Conservation (phyloP, 805 yeast genomes). For the Metschnikowia peoriensis region DNA sequence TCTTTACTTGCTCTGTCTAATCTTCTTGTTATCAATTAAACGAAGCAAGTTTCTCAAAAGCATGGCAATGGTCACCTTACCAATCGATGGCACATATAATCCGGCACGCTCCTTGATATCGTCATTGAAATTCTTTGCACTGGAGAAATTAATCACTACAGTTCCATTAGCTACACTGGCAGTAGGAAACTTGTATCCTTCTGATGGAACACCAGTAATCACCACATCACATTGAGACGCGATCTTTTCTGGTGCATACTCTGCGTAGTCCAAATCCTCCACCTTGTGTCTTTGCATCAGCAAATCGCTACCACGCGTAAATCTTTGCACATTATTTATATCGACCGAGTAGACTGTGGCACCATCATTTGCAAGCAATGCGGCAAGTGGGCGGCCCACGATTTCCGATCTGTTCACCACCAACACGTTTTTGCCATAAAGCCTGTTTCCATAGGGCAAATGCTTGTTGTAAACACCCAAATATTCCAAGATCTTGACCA, state of each 20-base stretch:
- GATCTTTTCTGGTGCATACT: conserved; percentile 55
- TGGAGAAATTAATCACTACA: conserved; percentile 84
- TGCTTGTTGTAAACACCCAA: conserved; percentile 82
- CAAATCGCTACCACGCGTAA: conserved; percentile 92
- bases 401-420: conserved; percentile 94
- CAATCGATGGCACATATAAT: conserved; percentile 90
- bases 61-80: conserved; percentile 96
- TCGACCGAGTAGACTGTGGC: conserved; percentile 94
- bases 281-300: conserved; percentile 81
- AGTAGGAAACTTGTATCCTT: conserved; percentile 80
- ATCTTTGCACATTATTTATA: conserved; percentile 80
- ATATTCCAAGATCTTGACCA: conserved; percentile 89
- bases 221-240: conserved; percentile 83
- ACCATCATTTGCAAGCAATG: conserved; percentile 93
- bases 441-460: conserved; percentile 83
- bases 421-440: conserved; percentile 89
- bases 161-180: conserved; percentile 83
- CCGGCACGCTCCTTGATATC: conserved; percentile 84
- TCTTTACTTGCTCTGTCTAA: conserved; percentile 16
- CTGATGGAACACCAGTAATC: conserved; percentile 93
- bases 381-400: conserved; percentile 97
- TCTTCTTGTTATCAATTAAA: conserved; percentile 62
- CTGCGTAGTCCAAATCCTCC: conserved; percentile 47
- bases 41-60: conserved; percentile 83
- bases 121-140: conserved; percentile 82